phyloP scores from a whole-genome alignment of 805 yeast genomes.

The Sporopachydermia lactativora region DNA sequence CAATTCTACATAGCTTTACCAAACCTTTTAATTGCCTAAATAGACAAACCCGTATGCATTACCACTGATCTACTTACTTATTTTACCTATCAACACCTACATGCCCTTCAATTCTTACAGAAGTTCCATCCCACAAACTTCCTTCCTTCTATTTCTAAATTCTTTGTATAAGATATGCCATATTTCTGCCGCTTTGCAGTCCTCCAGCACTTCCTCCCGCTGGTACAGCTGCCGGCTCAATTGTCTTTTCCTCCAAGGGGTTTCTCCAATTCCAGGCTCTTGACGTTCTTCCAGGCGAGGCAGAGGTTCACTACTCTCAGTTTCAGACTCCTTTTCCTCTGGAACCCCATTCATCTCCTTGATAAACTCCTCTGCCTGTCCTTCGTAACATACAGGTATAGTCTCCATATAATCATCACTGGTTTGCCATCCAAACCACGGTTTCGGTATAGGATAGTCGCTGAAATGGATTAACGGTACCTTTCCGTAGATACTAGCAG shows the following conservation, averaged over 20 bases:
- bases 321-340: too few species aligned
- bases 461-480: not conserved
- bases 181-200: not conserved
- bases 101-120: too few species aligned
- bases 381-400: not conserved
- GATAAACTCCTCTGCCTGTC: too few species aligned
- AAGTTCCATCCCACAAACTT: not conserved
- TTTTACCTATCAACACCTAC: too few species aligned
- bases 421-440: not conserved
- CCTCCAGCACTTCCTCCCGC: not conserved
- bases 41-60: too few species aligned
- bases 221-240: too few species aligned
- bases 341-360: not conserved
- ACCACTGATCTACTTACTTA: too few species aligned
- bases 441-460: slow-evolving; percentile 1
- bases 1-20: too few species aligned
- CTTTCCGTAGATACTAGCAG: not conserved
- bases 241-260: too few species aligned
- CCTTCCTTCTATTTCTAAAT: not conserved
- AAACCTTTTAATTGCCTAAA: too few species aligned
- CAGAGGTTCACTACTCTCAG: not conserved
- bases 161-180: not conserved
- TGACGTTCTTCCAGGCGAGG: not conserved
- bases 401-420: not conserved
- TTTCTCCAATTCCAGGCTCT: too few species aligned